These are phyloP conservation scores for Lentinula lateritia DNA, from an alignment of 768 basidiomycete genomes.

Conservation along the genomic window DNA sequence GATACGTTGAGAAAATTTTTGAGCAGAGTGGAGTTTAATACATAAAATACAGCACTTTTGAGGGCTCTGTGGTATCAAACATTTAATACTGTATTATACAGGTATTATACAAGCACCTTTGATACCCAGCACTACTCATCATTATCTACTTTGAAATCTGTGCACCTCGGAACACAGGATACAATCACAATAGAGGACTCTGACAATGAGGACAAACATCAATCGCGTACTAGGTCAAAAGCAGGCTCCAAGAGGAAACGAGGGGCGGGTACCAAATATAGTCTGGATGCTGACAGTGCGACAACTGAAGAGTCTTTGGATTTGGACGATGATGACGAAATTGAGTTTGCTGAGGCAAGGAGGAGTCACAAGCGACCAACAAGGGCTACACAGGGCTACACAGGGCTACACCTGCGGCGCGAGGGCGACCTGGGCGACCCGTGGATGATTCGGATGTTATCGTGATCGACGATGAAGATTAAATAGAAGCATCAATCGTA, in stretches of 20 bases:
- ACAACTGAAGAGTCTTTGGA: background rate
- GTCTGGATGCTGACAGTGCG: background rate
- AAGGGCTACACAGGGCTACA: too few species aligned
- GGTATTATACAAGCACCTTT: too few species aligned
- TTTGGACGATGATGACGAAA: background rate
- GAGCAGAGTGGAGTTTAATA: too few species aligned
- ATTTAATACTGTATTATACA: too few species aligned
- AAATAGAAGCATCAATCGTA: background rate
- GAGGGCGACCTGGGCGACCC: too few species aligned
- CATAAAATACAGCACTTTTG: too few species aligned
- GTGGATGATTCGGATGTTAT: background rate
- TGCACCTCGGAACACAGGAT: background rate
- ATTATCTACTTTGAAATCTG: background rate
- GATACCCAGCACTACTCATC: too few species aligned
- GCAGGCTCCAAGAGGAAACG: background rate
- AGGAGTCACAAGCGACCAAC: background rate
- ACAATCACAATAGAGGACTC: constrained; percentile 4
- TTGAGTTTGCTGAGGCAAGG: background rate
- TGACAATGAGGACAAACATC: background rate
- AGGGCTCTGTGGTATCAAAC: too few species aligned
- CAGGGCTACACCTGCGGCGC: background rate
- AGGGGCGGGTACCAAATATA: background rate
- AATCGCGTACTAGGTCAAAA: background rate
- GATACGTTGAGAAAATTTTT: too few species aligned
- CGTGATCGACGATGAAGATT: background rate